Base-by-base conservation (phyloP, 345 rosid species). In the Turritis glabra region DNA sequence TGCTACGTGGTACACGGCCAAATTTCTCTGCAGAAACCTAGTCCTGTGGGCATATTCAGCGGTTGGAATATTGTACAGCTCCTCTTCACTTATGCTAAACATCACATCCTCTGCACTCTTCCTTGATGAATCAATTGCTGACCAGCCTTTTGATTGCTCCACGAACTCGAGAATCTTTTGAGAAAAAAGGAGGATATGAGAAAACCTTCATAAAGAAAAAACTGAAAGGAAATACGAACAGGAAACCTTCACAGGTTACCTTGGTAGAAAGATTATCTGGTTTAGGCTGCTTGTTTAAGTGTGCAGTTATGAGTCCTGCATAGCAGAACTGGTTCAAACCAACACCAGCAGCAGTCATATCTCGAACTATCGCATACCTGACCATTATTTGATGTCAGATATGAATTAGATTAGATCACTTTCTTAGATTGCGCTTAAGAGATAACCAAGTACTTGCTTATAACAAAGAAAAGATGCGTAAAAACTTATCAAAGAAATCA, bases 311-410 rank as follows among this genome's bases (percentile, higher is more conserved):
- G 58, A 95, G 94, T 61, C 97, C 99, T 63, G 99, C 98, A 78
- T 95, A 92, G 83, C 98, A 95, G 86, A 89, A 95, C 83, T 85
- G 89, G 85, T 95, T 88, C 79, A 95, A 87, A 66, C 85, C 96
- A 71, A 86, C 96, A 81, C 92, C 99, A 73, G 93, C 97, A 51
- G 96, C 94, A 73, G 99, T 89, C 99, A 95, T 95, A 81, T 95
- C 99, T 61, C 97, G 92, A 25, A 95, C 91, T 74, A 95, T 90
- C 35, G 90, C 92, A 72, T 84, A 84, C 71, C 98, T 92, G 86
- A 60, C 68, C 35, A 67, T 17, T 33, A 22, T 76, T 61, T 55
- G 51, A 51, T 52, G 71, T 8, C 30, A 52, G 50, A 61, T 53
- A 67, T 7, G 5, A 60, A 62, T 38, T 14, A 53, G 18, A 22